phyloP scores from a whole-genome alignment of 2,329 filamentous ascomycete species.

The Exophiala dermatitidis region DNA sequence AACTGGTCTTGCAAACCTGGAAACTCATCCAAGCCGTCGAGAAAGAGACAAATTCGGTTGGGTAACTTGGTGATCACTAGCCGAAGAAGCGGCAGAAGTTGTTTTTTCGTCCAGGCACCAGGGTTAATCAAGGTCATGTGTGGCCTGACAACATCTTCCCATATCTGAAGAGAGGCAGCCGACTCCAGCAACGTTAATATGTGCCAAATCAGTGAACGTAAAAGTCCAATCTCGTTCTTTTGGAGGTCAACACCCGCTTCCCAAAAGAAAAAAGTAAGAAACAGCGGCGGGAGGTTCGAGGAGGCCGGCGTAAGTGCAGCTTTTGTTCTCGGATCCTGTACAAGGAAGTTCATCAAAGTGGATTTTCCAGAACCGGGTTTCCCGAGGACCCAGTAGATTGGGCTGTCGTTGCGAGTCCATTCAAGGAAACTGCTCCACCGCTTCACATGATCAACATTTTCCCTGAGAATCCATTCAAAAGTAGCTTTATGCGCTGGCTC shows the following conservation, averaged over 20 bases:
- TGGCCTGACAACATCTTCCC: background rate
- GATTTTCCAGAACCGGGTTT: constrained; percentile 7
- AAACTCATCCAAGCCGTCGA: constrained; percentile 8
- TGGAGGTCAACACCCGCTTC: constrained; percentile 1
- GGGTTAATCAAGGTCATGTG: background rate
- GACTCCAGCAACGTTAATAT: background rate
- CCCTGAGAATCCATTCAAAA: constrained; percentile 3
- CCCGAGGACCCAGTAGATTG: background rate
- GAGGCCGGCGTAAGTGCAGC: background rate
- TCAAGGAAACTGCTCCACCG: constrained; percentile 1
- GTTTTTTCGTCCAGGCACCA: background rate
- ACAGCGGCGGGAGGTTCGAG: background rate
- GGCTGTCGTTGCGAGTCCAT: background rate
- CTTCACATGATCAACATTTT: background rate
- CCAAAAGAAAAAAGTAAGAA: constrained; percentile 7
- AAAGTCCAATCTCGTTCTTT: constrained; percentile 1
- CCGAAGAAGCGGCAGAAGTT: background rate
- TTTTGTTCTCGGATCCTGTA: background rate
- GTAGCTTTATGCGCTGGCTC: background rate
- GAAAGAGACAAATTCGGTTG: background rate
- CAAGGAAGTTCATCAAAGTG: constrained; percentile 10
- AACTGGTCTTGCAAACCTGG: background rate
- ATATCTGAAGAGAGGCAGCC: background rate
- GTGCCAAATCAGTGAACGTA: background rate
- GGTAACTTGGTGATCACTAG: background rate